phyloP scores from a whole-genome alignment of 257 asterid genomes.

The Cordia subcordata region DNA sequence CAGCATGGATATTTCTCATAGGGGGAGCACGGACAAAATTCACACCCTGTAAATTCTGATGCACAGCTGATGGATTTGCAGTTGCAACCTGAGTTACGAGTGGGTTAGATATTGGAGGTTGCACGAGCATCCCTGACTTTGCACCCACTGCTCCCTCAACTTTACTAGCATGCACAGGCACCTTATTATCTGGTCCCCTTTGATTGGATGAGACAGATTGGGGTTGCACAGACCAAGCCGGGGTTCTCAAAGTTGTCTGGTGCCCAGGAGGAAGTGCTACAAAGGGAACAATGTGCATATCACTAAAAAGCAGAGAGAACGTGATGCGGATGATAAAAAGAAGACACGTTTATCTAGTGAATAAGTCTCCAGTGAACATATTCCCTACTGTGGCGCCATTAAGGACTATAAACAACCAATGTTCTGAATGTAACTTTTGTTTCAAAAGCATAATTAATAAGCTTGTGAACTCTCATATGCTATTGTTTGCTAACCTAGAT shows the following conservation, averaged over 20 bases:
- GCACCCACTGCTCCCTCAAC: slow-evolving; percentile 55
- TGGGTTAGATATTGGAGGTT: slow-evolving; percentile 39
- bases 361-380: not conserved
- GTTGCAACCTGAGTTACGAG: slow-evolving; percentile 38
- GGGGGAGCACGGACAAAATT: slow-evolving; percentile 36
- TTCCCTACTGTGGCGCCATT: not conserved
- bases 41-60: slow-evolving; percentile 43
- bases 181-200: slow-evolving; percentile 45
- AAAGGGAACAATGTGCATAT: slow-evolving; percentile 13
- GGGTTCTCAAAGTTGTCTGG: slow-evolving; percentile 46
- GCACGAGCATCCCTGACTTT: slow-evolving; percentile 44
- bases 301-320: slow-evolving; percentile 13
- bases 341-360: not conserved
- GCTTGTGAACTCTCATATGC: not conserved
- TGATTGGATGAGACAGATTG: slow-evolving; percentile 49
- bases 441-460: not conserved
- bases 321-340: not conserved
- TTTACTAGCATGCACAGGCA: slow-evolving; percentile 39
- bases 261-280: slow-evolving; percentile 54
- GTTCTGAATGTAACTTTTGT: not conserved
- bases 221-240: slow-evolving; percentile 72
- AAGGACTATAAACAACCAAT: not conserved
- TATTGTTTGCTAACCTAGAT: not conserved
- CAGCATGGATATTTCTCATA: slow-evolving; percentile 58
- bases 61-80: slow-evolving; percentile 29